Evolutionary conservation across 176 grass and related monocot genomes (phyloP).

Genomic region (Poa annua): DNA sequence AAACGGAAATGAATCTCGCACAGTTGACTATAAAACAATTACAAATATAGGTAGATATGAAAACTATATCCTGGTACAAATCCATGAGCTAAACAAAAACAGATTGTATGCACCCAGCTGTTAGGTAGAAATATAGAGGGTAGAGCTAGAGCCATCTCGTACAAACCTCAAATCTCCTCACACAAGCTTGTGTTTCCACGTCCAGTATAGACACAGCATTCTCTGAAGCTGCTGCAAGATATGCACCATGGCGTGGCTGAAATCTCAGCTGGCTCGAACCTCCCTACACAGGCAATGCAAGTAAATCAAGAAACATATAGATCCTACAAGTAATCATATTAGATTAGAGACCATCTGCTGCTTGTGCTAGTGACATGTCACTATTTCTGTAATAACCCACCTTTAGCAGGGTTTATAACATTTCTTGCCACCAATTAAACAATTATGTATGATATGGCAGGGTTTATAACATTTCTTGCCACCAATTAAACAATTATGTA

Average conservation of each 20-base stretch:
- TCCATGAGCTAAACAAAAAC: background rate
- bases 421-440: background rate
- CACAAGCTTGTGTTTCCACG: slow-evolving; percentile 76
- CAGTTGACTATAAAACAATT: slow-evolving; percentile 15
- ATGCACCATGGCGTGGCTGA: slow-evolving; percentile 69
- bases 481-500: background rate
- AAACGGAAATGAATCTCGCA: background rate
- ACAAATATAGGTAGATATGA: background rate
- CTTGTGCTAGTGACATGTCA: slow-evolving; percentile 18
- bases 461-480: background rate
- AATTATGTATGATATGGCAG: background rate
- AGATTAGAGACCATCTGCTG: slow-evolving; percentile 22
- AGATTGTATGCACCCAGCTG: background rate
- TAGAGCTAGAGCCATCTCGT: background rate
- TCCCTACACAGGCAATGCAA: slow-evolving; percentile 53
- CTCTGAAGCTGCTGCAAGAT: slow-evolving; percentile 76
- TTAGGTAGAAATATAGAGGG: slow-evolving; percentile 12
- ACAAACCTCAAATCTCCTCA: slow-evolving; percentile 61
- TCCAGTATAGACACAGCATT: slow-evolving; percentile 79
- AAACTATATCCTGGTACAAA: background rate
- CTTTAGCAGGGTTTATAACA: background rate
- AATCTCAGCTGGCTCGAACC: slow-evolving; percentile 90
- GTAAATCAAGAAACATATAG: slow-evolving; percentile 36
- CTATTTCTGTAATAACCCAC: background rate
- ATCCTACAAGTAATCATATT: slow-evolving; percentile 16